Conservation (phyloP, 2,329 filamentous ascomycete genomes). For the Alternaria sp. region DNA sequence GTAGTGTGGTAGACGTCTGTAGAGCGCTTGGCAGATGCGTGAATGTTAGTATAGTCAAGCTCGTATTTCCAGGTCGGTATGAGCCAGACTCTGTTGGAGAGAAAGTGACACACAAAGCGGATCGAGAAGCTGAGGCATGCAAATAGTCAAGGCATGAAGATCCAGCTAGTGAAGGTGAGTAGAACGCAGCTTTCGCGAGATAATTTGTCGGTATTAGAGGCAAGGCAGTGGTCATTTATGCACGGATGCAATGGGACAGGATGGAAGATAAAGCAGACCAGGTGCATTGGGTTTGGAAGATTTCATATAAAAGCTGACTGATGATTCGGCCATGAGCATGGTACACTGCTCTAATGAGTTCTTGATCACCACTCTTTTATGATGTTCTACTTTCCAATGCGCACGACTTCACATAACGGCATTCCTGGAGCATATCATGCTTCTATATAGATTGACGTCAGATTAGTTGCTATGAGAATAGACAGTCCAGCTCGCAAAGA, state of each 20-base stretch:
- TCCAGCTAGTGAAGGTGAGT: background rate
- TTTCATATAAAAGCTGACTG: background rate
- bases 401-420: background rate
- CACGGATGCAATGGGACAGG: background rate
- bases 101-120: too few species aligned
- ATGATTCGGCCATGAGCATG: background rate
- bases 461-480: background rate
- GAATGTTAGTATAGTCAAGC: background rate
- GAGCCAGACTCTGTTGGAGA: background rate
- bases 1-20: background rate
- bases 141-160: background rate
- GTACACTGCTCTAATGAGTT: background rate
- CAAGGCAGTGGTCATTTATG: background rate
- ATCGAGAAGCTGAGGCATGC: background rate
- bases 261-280: background rate
- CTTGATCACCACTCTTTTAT: background rate
- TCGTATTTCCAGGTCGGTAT: background rate
- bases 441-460: background rate
- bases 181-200: too few species aligned
- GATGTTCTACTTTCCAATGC: background rate
- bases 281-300: background rate
- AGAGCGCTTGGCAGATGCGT: background rate
- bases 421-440: background rate
- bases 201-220: too few species aligned
- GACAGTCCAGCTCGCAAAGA: background rate